Conservation (phyloP, 352 stramenopile species). For the Phytopythium ostracodes region DNA sequence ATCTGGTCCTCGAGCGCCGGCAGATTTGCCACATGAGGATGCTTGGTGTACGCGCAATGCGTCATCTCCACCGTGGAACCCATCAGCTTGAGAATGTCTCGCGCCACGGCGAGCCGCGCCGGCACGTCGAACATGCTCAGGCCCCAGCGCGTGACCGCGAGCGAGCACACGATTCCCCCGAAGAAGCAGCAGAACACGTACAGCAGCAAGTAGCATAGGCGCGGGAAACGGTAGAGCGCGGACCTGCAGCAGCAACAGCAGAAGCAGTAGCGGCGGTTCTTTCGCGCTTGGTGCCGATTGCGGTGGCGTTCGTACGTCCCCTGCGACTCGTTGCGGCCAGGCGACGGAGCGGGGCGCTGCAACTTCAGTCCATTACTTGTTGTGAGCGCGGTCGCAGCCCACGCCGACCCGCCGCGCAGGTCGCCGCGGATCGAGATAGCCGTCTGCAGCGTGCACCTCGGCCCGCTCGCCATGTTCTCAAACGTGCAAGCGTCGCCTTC, state of each 20-base stretch:
- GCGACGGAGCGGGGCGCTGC: neutral
- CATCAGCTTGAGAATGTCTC: slow-evolving; percentile 28
- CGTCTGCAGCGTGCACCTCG: slow-evolving; percentile 16
- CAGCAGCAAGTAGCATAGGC: slow-evolving; percentile 49
- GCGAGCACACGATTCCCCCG: slow-evolving; percentile 40
- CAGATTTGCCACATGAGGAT: neutral
- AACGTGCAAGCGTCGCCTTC: too few relatives aligned
- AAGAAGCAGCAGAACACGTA: slow-evolving; percentile 35
- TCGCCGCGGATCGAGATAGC: slow-evolving; percentile 18
- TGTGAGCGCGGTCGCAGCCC: neutral
- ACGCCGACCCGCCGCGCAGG: slow-evolving; percentile 13
- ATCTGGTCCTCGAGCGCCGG: slow-evolving; percentile 21
- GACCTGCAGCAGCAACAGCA: neutral
- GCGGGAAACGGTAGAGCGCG: slow-evolving; percentile 41
- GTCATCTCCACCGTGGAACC: slow-evolving; percentile 14
- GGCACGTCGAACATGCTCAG: slow-evolving; percentile 24
- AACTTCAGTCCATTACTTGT: neutral
- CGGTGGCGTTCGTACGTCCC: slow-evolving; percentile 2
- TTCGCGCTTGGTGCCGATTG: neutral
- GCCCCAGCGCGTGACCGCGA: slow-evolving; percentile 25
- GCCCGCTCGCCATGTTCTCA: neutral
- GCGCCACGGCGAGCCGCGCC: slow-evolving; percentile 20
- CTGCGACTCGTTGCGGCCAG: slow-evolving; percentile 1
- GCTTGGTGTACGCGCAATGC: neutral
- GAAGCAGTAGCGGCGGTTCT: neutral